Base-by-base conservation (phyloP, 2,329 filamentous ascomycete genomes). In the Hypomyces rosellus region DNA sequence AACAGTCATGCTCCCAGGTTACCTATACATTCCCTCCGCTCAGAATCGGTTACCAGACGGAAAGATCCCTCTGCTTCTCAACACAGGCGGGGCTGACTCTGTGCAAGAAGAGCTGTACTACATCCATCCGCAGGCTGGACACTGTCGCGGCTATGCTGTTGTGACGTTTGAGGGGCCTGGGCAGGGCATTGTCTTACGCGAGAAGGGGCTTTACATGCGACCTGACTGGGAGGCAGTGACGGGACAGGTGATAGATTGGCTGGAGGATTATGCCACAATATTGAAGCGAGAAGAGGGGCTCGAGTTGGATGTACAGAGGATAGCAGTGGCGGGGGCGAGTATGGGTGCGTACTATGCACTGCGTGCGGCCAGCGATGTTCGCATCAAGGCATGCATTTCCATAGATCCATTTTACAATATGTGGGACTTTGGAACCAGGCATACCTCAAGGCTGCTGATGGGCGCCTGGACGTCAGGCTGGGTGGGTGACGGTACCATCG, bases 121-220 rank as follows among this genome's bases (percentile, higher is more conserved):
- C 50, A 39, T 55, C 20, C 56, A 61, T 11, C 66, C 61, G 12
- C 54, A 57, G 2, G 52, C 62, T 0, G 65, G 63, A 0, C 54
- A 70, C 5, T 61, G 61, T 20, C 61, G 68, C 0, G 73, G 73
- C 2, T 72, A 63, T 55, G 74, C 76, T 48, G 62, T 65, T 33
- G 62, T 75, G 5, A 68, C 68, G 0, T 77, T 72, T 53, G 73
- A 76, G 43, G 74, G 74, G 0, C 74, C 73, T 0, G 73, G 73
- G 0, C 73, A 76, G 54, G 63, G 65, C 2, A 68, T 61, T 0
- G 66, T 72, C 1, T 65, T 69, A 11, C 67, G 74, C 2, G 51
- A 67, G 0, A 69, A 76, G 36, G 56, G 63, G 2, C 41, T 74
- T 1, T 70, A 70, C 2, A 75, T 75, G 54, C 73, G 73, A 22